Base-by-base conservation (phyloP, 352 stramenopile genomes). In the Globisporangium uncinulatum region DNA sequence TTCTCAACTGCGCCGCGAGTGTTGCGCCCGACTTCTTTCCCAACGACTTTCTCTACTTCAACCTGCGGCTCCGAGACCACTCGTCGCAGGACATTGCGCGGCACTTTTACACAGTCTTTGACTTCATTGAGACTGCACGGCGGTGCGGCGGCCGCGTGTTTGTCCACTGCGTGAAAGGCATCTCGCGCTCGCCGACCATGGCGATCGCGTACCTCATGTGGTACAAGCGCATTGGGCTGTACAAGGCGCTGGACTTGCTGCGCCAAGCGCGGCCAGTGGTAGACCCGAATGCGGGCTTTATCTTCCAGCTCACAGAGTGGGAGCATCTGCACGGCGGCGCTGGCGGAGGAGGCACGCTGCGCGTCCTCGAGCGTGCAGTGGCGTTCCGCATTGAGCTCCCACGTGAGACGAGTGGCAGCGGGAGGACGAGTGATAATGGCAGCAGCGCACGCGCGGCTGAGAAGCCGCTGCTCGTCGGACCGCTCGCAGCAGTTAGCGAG, bases 161-260 rank as follows among this genome's bases (percentile, higher is more conserved):
- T 54, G 71, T 95, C 55, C 86, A 95, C 52, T 95, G 86, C 56
- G 70, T 95, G 6, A 95, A 95, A 52, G 86, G 86, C 54, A 95
- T 95, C 42, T 95, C 86, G 29, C 71, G 86, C 37, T 95, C 86
- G 1, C 86, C 86, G 17, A 92, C 86, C 1, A 92, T 95, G 73
- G 83, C 84, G 10, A 94, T 95, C 54, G 86, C 84, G 54, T 94
- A 95, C 55, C 70, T 95, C 53, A 94, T 95, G 86, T 93, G 83
- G 83, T 80, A 84, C 71, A 92, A 92, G 63, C 67, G 78, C 20
- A 86, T 93, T 41, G 73, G 72, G 13, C 80, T 94, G 68, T 86
- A 92, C 56, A 75, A 90, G 57, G 83, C 86, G 14, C 68, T 94
- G 42, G 83, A 94, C 42, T 76, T 93, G 29, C 79, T 95, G 7